Evolutionary conservation across 257 asterid genomes (phyloP), one percentile per base, ranked within the genome.

Genomic region (Solanum bulbocastanum): DNA sequence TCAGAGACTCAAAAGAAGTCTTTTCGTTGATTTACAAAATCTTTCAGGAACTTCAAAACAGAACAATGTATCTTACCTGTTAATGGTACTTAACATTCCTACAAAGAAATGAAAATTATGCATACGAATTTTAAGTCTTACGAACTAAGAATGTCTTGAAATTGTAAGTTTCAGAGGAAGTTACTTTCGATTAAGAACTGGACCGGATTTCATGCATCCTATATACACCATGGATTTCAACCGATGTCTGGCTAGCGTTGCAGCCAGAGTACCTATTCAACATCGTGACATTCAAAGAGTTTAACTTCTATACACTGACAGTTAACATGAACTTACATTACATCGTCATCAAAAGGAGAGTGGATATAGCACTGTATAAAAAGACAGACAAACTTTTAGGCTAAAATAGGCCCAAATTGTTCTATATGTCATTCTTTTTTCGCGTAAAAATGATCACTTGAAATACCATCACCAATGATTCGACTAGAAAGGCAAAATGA

Each of bases 121-220:
- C 14, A 37, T 52, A 35, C 27, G 73, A 66, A 4, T 62, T 83
- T 11, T 84, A 78, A 66, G 4, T 62, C 66, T 11, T 84, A 85
- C n/a, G 12, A 83, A 30, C 39, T 74, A 40, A 22, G 68, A 36
- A 23, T 66, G 14, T 39, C n/a, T 35, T 20, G 83, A 74, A 15
- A 81, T 83, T 5, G 0, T 2, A 16, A 87, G 87, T n/a, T 25
- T 8, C 16, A 58, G 22, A 20, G 69, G 30, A 52, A 87, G 25
- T 85, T 91, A 94, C 96, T 90, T 94, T 66, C 89, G 93, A 83
- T 88, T 81, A 87, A 94, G 92, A 88, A 94, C 96, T 52, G 94
- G 96, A n/a, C 95, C 95, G 2, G 95, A 94, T 86, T 94, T 94
- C 95, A 94, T 94, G 72, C 95, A 94, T 88, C 96, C 96, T 23